phyloP scores from a whole-genome alignment of 805 yeast species.

The Kluyveromyces siamensis region DNA sequence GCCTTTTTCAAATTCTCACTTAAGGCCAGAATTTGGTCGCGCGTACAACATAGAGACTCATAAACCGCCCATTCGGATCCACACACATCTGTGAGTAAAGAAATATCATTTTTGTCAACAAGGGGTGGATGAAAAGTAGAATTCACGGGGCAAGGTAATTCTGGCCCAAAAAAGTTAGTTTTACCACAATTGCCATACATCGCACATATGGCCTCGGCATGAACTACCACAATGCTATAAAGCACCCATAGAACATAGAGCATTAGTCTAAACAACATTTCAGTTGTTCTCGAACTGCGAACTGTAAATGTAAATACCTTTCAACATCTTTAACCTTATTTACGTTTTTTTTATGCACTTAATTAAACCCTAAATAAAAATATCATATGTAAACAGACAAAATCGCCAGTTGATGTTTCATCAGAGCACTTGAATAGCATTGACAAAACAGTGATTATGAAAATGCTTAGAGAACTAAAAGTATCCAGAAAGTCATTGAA shows the following conservation, averaged over 20 bases:
- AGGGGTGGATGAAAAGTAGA: constrained; percentile 32
- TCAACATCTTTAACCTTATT: neutral
- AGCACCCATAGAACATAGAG: neutral
- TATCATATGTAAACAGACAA: neutral
- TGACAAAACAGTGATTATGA: constrained; percentile 10
- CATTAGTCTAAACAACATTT: neutral
- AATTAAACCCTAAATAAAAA: neutral
- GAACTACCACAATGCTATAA: neutral
- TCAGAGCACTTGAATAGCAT: neutral
- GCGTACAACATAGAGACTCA: constrained; percentile 59
- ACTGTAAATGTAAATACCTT: neutral
- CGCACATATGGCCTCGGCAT: constrained; percentile 22
- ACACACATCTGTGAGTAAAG: constrained; percentile 50
- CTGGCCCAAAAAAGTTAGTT: constrained; percentile 65
- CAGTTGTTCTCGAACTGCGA: too few species aligned
- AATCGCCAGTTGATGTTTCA: neutral
- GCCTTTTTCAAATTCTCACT: constrained; percentile 60
- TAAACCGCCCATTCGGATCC: constrained; percentile 55
- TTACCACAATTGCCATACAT: constrained; percentile 59
- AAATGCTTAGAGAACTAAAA: constrained; percentile 19
- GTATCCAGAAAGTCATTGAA: constrained; percentile 21
- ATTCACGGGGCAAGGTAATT: constrained; percentile 72
- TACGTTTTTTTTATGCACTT: neutral
- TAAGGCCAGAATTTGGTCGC: constrained; percentile 48
- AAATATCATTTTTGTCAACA: constrained; percentile 31